phyloP scores from a whole-genome alignment of 208 protist species.

The Acanthamoeba lenticulata region DNA sequence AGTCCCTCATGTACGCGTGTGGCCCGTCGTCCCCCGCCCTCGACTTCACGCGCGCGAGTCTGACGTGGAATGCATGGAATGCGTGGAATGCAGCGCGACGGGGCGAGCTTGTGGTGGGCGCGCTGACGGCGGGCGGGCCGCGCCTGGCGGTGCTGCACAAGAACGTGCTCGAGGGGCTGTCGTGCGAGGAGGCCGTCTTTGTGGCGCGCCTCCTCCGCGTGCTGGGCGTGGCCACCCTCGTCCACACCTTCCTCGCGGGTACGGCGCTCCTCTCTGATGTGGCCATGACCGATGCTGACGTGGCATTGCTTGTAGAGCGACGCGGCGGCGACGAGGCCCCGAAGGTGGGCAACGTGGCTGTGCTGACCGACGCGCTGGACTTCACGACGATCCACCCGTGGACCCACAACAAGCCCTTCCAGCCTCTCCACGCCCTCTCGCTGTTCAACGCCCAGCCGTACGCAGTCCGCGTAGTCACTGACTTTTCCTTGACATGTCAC shows the following conservation, averaged over 20 bases:
- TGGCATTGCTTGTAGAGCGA: background rate
- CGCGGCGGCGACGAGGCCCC: background rate
- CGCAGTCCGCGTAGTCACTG: too few relatives aligned
- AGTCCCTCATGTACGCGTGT: background rate
- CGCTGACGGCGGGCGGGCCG: background rate
- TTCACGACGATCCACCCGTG: conserved; percentile 39
- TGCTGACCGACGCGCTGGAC: conserved; percentile 1
- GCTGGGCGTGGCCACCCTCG: background rate
- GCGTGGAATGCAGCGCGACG: background rate
- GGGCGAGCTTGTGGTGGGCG: conserved; percentile 1
- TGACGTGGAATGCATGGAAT: too few relatives aligned
- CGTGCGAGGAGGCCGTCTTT: conserved; percentile 57
- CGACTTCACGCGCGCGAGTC: background rate
- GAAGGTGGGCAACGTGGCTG: background rate
- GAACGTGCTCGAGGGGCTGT: conserved; percentile 36
- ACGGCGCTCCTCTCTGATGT: background rate
- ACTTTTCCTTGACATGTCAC: too few relatives aligned
- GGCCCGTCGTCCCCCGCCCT: background rate
- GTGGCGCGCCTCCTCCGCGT: conserved; percentile 1
- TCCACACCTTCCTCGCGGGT: conserved; percentile 40
- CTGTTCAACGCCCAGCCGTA: background rate
- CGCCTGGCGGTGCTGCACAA: conserved; percentile 1
- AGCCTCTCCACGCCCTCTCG: background rate
- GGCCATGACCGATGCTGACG: background rate
- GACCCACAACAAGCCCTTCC: conserved; percentile 16